A percentile compares a stretch with the other conserved stretches of the same genome.
Evolutionary conservation across 179 eudicot genomes (phyloP).

Genomic region (Actinidia arguta): DNA sequence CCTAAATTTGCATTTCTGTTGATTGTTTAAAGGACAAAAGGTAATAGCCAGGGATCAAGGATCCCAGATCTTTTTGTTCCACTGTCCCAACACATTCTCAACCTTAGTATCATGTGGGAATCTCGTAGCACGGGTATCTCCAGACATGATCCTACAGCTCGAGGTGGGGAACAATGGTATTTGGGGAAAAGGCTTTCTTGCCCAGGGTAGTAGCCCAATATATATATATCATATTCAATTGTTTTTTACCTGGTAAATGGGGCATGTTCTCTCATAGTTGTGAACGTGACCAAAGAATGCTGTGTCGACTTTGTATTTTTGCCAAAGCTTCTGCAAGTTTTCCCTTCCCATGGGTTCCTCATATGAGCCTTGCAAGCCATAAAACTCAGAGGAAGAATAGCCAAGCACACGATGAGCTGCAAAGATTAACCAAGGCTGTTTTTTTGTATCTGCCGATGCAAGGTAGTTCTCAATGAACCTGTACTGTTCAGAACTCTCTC

Average conservation of each 20-base stretch:
- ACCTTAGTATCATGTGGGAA: too few relatives aligned
- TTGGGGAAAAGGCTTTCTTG: too few relatives aligned
- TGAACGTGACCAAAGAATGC: constrained; percentile 88
- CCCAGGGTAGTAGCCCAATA: too few relatives aligned
- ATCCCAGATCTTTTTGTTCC: too few relatives aligned
- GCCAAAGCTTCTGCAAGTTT: constrained; percentile 74
- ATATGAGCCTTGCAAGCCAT: constrained; percentile 63
- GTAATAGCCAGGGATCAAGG: too few relatives aligned
- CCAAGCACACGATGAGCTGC: constrained; percentile 82
- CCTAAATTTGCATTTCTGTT: too few relatives aligned
- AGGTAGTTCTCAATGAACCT: constrained; percentile 69
- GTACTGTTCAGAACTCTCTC: constrained; percentile 79
- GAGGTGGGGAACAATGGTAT: too few relatives aligned
- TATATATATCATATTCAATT: too few relatives aligned
- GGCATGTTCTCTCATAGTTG: constrained; percentile 75
- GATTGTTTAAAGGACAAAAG: too few relatives aligned
- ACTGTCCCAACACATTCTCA: too few relatives aligned
- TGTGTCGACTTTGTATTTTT: constrained; percentile 74
- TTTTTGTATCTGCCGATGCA: constrained; percentile 67
- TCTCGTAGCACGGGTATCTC: too few relatives aligned
- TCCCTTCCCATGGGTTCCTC: constrained; percentile 88
- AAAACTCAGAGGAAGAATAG: constrained; percentile 57
- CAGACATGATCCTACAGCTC: too few relatives aligned
- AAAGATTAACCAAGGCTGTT: constrained; percentile 81
- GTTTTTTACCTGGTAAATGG: constrained; percentile 68